A percentile compares a stretch with the other conserved stretches of the same genome.
These are phyloP conservation scores for Heterobasidion irregulare DNA, from an alignment of 1,284 basidiomycete species.

Conservation along the genomic window DNA sequence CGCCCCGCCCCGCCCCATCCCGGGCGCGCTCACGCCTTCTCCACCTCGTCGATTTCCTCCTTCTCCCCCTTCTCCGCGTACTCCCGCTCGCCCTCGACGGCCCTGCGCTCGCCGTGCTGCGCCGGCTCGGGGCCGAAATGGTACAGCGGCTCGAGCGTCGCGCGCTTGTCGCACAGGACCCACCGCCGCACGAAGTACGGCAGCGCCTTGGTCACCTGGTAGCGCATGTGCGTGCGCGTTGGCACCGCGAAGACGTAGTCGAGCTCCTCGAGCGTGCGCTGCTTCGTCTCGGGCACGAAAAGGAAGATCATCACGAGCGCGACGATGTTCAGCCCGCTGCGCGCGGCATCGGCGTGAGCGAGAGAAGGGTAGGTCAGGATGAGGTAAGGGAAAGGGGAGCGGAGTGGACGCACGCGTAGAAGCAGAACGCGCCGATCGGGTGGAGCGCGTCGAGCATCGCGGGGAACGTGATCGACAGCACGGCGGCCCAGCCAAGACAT, in stretches of 20 bases:
- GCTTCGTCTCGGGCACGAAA: background rate
- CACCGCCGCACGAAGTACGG: background rate
- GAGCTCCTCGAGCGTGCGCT: background rate
- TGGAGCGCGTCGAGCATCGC: background rate
- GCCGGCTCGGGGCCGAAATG: background rate
- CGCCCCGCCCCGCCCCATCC: no score
- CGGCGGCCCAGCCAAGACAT: background rate
- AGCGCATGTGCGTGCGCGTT: background rate
- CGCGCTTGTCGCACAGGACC: background rate
- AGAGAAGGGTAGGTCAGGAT: background rate
- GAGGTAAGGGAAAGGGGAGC: background rate
- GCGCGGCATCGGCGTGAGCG: background rate
- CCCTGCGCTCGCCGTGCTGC: no score
- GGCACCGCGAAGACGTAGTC: background rate
- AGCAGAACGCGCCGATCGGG: background rate
- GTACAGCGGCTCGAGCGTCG: background rate
- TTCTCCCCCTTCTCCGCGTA: background rate
- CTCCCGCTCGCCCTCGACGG: background rate
- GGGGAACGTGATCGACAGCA: background rate
- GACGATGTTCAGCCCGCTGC: background rate
- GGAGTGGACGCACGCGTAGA: background rate
- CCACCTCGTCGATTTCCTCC: background rate
- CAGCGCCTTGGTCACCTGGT: background rate
- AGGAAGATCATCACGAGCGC: background rate
- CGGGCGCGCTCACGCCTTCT: background rate